A percentile compares a stretch with the other conserved stretches of the same genome.
Evolutionary conservation across 257 asterid species (phyloP).

Genomic region (Solanum virginianum): DNA sequence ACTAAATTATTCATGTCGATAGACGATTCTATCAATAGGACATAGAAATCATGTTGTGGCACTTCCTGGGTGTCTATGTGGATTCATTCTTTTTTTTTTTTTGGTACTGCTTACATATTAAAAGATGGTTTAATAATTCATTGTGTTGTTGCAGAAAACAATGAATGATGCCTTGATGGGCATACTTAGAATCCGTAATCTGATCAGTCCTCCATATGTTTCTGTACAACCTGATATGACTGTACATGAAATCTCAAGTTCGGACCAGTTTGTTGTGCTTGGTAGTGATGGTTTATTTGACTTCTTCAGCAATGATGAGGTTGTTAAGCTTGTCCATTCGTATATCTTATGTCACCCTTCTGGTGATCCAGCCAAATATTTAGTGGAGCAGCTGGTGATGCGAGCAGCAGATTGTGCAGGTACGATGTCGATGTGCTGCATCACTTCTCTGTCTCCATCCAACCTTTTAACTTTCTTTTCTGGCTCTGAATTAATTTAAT

Average conservation of each 20-base stretch:
- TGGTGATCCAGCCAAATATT: slow-evolving; percentile 89
- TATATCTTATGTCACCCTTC: slow-evolving; percentile 40
- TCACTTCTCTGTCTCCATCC: neutral
- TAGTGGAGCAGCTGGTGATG: slow-evolving; percentile 79
- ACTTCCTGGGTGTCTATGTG: neutral
- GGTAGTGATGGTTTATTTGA: slow-evolving; percentile 96
- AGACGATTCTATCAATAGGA: neutral
- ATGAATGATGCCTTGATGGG: slow-evolving; percentile 98
- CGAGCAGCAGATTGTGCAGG: slow-evolving; percentile 97
- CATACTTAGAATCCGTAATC: slow-evolving; percentile 73
- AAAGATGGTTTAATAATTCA: neutral
- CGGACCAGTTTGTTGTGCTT: slow-evolving; percentile 78
- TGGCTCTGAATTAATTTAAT: neutral
- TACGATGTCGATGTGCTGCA: slow-evolving; percentile 2
- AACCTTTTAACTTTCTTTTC: neutral
- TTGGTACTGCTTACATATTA: neutral
- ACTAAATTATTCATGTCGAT: neutral
- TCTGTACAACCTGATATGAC: slow-evolving; percentile 55
- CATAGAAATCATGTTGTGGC: neutral
- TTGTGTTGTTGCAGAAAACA: slow-evolving; percentile 40
- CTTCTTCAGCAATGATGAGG: slow-evolving; percentile 83
- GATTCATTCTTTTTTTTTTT: neutral
- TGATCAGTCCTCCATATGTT: slow-evolving; percentile 83
- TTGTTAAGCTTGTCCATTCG: slow-evolving; percentile 58
- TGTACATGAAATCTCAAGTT: slow-evolving; percentile 57